Percentiles rank a stretch among this genome's conserved stretches.
Conservation (phyloP, 805 yeast genomes). For the Starmerella tilneyi region DNA sequence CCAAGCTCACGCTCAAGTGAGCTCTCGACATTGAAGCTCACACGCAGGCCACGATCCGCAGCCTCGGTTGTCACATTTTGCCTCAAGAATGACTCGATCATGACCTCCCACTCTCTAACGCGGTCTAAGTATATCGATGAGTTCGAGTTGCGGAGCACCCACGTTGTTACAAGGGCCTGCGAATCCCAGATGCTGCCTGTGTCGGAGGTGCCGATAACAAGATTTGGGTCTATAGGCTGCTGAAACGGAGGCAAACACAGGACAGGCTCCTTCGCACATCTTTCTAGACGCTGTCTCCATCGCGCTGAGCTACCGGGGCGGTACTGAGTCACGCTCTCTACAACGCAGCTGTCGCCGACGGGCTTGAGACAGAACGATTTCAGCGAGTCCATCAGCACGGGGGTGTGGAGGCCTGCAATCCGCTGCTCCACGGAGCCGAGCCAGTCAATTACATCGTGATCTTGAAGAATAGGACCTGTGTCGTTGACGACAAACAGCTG, state of each 20-base stretch:
- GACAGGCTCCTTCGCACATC: constrained; percentile 73
- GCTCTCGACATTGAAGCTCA: constrained; percentile 71
- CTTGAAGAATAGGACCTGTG: constrained; percentile 53
- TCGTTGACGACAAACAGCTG: constrained; percentile 67
- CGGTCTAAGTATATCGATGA: constrained; percentile 29
- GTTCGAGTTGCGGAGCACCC: constrained; percentile 48
- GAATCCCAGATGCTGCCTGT: constrained; percentile 40
- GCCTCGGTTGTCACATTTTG: constrained; percentile 38
- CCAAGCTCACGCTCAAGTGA: constrained; percentile 78
- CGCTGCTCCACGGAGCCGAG: constrained; percentile 73
- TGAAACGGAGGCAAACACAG: constrained; percentile 82
- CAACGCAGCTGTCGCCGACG: constrained; percentile 58
- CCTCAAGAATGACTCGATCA: constrained; percentile 47
- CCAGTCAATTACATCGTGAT: constrained; percentile 66
- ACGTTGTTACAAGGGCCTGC: constrained; percentile 64
- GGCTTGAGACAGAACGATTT: constrained; percentile 79
- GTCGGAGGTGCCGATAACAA: constrained; percentile 52
- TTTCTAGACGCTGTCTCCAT: constrained; percentile 48
- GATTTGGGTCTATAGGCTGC: constrained; percentile 68
- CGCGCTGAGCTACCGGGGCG: constrained; percentile 47
- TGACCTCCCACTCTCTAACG: constrained; percentile 55
- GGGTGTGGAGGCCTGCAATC: constrained; percentile 33
- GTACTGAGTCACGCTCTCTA: constrained; percentile 84
- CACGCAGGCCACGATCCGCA: constrained; percentile 42
- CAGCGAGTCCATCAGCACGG: constrained; percentile 31